These are phyloP conservation scores for Leccinum truebloodii DNA, from an alignment of 768 basidiomycete genomes.

Conservation along the genomic window DNA sequence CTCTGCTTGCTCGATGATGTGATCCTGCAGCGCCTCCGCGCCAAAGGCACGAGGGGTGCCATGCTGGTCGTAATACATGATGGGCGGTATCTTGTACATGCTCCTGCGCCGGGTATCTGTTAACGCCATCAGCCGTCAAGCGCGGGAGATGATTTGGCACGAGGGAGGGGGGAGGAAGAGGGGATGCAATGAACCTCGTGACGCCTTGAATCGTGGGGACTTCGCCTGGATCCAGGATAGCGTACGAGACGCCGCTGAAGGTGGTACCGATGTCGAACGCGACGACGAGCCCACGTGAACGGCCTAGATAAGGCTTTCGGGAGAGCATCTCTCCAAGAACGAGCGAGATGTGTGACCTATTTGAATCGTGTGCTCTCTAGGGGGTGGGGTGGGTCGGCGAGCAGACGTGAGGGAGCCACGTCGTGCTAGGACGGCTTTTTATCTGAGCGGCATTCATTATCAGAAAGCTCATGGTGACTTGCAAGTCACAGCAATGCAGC, in stretches of 20 bases:
- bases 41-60: conserved; percentile 44
- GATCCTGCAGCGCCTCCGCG: conserved; percentile 45
- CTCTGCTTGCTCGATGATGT: conserved; percentile 40
- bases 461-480: not conserved
- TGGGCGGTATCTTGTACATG: conserved; percentile 48
- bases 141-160: not conserved
- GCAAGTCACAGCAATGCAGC: no score
- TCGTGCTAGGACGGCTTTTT: conserved; percentile 14
- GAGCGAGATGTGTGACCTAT: no score
- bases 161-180: no score
- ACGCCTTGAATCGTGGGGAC: conserved; percentile 38
- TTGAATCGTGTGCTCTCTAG: no score
- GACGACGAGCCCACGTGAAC: conserved; percentile 36
- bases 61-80: conserved; percentile 45
- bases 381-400: not conserved
- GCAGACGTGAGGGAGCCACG: conserved; percentile 1
- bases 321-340: conserved; percentile 28
- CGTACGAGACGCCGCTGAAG: conserved; percentile 41
- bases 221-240: conserved; percentile 43
- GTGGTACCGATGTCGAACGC: conserved; percentile 45
- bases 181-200: conserved; percentile 26
- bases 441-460: conserved; percentile 19
- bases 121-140: conserved; percentile 4
- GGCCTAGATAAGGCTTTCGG: conserved; percentile 40
- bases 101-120: conserved; percentile 44